Base-by-base conservation (phyloP, 257 asterid genomes). In the Solanum microdontum region DNA sequence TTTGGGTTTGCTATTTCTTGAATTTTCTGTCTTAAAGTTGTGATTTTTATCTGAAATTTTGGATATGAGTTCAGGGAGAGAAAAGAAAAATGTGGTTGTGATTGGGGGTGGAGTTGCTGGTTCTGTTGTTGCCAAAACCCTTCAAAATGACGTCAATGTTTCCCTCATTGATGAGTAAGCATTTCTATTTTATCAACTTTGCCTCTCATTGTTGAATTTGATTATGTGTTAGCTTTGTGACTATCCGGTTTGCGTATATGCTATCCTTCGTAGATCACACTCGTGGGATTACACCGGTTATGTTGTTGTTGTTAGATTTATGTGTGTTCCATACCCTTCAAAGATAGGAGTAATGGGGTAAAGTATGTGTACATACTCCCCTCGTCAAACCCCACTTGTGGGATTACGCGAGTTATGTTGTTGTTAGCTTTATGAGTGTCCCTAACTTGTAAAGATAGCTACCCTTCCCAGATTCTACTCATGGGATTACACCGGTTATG, bases 91-190 rank as follows among this genome's bases (percentile, higher is more conserved):
- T 85, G 98, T 95, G 85, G 98, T 89, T 87, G 93, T 95, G 40
- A 92, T 96, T 82, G 99, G 98, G 68, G 99, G 99, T 80, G 98
- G 99, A 87, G 92, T 89, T 15, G 98, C 91, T 10, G 99, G 99
- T 75, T 90, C 97, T 34, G 62, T 92, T 33, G 74, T 93, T 84
- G 98, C 98, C 34, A 94, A 94, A 85, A 90, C 85, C 62, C 98
- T 96, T 89, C 92, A 94, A 80, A 88, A 91, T 82, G 88, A 89
- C 8, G 92, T 92, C 2, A 93, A 95, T 87, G 98, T 95, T 88
- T 86, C 69, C 87, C 96, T 96, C 70, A 92, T 96, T 89, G 99
- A 96, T 87, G 70, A 91, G 99, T 96, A 89, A 93, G 95, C 34
- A 39, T 62, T 40, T 88, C 23, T 45, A 62, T 73, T 5, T 55